These are phyloP conservation scores for Cladosporium sp. DNA, from an alignment of 2,329 filamentous ascomycete species.

Conservation along the genomic window DNA sequence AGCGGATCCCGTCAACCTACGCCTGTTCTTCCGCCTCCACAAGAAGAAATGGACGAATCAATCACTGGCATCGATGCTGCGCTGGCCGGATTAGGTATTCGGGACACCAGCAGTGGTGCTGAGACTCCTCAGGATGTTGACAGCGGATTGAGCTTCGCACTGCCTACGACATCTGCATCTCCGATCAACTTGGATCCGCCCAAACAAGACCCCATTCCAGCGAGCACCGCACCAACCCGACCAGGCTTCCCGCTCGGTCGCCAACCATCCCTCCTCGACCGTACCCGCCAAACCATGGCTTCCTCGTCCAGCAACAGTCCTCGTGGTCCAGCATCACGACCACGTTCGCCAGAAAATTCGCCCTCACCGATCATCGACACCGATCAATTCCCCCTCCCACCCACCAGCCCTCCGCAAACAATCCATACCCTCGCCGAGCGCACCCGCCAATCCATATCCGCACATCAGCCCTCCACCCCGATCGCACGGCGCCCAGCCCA, in stretches of 20 bases:
- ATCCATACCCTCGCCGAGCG: constrained; percentile 64
- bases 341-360: not conserved
- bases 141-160: not conserved
- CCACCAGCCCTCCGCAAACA: constrained; percentile 20
- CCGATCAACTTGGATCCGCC: not conserved
- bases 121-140: not conserved
- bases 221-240: constrained; percentile 22
- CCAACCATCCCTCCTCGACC: constrained; percentile 39
- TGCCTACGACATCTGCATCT: not conserved
- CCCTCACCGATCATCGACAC: constrained; percentile 18
- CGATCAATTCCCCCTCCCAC: constrained; percentile 1
- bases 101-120: not conserved
- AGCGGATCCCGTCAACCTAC: not conserved
- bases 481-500: constrained; percentile 24
- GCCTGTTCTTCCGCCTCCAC: not conserved
- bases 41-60: not conserved
- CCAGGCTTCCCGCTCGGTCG: not conserved
- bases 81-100: not conserved
- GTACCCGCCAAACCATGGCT: constrained; percentile 45
- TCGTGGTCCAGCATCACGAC: not conserved
- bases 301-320: constrained; percentile 8
- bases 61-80: not conserved
- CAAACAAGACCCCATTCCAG: not conserved
- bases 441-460: constrained; percentile 75
- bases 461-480: constrained; percentile 36